Evolutionary conservation across 176 grass and related monocot genomes (phyloP).

Genomic region (Cenchrus americanus): DNA sequence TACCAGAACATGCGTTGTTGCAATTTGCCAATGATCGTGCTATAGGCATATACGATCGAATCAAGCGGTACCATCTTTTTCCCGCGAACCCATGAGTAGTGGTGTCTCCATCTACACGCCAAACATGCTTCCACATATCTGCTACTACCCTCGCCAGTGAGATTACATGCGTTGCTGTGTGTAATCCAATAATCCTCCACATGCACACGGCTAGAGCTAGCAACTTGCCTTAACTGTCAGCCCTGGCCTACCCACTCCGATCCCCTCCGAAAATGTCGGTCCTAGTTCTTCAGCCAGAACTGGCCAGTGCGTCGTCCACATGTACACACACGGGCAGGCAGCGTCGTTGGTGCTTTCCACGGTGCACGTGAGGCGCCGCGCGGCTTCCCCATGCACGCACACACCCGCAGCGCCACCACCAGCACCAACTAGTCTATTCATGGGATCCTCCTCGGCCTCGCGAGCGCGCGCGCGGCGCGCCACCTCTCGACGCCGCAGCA

Average conservation of each 20-base stretch:
- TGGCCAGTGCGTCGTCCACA: background rate
- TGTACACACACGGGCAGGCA: background rate
- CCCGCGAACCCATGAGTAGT: background rate
- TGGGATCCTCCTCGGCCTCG: conserved; percentile 50
- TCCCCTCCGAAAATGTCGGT: conserved; percentile 37
- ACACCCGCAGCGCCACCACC: no score
- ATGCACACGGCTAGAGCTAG: background rate
- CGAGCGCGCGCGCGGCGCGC: background rate
- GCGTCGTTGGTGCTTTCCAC: conserved; percentile 49
- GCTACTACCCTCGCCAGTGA: background rate
- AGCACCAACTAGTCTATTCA: background rate
- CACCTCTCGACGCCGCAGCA: background rate
- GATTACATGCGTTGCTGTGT: background rate
- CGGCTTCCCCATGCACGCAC: conserved; percentile 39
- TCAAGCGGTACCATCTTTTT: background rate
- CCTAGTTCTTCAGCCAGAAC: background rate
- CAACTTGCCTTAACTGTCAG: background rate
- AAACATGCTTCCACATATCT: conserved; percentile 25
- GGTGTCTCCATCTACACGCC: conserved; percentile 12
- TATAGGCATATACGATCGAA: background rate
- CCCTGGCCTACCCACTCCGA: background rate
- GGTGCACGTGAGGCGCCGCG: conserved; percentile 58
- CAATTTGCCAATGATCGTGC: background rate
- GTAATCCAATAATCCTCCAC: background rate
- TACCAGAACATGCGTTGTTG: background rate